Evolutionary conservation across 2,329 filamentous ascomycete genomes (phyloP).

Genomic region (Penicillium sp.): DNA sequence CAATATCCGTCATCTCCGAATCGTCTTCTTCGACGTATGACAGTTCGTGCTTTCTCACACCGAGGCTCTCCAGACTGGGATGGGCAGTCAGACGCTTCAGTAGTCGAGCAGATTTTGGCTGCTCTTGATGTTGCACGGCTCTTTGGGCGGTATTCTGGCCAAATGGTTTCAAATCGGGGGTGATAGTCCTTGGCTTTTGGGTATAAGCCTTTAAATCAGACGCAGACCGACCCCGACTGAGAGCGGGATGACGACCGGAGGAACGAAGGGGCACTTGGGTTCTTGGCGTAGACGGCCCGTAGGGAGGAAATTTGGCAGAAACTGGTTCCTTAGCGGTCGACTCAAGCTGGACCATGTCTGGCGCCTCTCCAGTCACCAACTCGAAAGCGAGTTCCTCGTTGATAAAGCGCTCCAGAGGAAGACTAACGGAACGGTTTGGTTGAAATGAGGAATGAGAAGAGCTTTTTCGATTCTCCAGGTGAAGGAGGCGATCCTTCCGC

Average conservation of each 20-base stretch:
- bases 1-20: constrained; percentile 15
- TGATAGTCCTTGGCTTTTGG: constrained; percentile 18
- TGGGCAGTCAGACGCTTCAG: constrained; percentile 31
- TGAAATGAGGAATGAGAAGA: constrained; percentile 23
- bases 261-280: constrained; percentile 4
- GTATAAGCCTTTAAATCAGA: constrained; percentile 13
- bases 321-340: constrained; percentile 19
- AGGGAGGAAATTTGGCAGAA: neutral
- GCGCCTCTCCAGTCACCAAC: constrained; percentile 18
- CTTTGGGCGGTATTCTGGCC: constrained; percentile 18
- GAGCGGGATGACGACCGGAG: constrained; percentile 10
- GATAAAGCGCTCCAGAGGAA: constrained; percentile 41
- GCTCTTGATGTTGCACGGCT: constrained; percentile 19
- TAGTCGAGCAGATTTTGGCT: constrained; percentile 24
- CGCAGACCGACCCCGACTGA: constrained; percentile 19
- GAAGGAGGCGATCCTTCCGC: constrained; percentile 32
- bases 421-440: constrained; percentile 34
- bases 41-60: constrained; percentile 27
- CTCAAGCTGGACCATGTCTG: constrained; percentile 9
- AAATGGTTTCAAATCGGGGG: constrained; percentile 16
- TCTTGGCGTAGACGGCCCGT: constrained; percentile 4
- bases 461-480: constrained; percentile 25
- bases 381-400: constrained; percentile 36
- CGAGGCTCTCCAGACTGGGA: constrained; percentile 34
- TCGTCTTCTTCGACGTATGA: constrained; percentile 21